Evolutionary conservation across 2,329 filamentous ascomycete species (phyloP), one percentile per base, ranked within the genome.

Genomic region (Epichloe aotearoae): DNA sequence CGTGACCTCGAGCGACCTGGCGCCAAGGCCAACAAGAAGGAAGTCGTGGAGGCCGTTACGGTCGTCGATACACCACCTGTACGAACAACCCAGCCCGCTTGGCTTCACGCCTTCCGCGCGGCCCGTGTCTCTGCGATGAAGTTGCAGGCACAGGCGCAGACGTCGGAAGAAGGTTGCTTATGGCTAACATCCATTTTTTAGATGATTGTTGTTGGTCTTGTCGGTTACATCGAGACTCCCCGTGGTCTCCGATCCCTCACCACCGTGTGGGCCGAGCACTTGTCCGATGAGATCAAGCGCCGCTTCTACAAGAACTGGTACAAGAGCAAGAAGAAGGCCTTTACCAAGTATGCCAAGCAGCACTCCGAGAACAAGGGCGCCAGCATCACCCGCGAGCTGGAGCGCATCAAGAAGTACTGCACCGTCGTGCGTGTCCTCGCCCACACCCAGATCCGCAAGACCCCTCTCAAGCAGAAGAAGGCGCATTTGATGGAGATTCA

Each of bases 301-400:
- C 88, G 93, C 72, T 98, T 98, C 88, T 98, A 98, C 88, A 97
- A 97, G 89, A 98, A 98, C 86, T 98, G 93, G 93, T 98, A 98
- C 87, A 95, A 95, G 86, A 89, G 84, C 83, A 98, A 98, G 90
- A 97, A 96, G 88, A 98, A 98, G 91, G 93, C 93, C 58, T 98
- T 98, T 82, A 98, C 93, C 82, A 96, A 95, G 82, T 98, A 98
- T 79, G 88, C 93, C 80, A 98, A 97, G 88, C 91, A 95, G 84
- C 88, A 97, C 85, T 89, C 91, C 59, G 91, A 97, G 80, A 84
- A 76, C 79, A 86, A 74, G 75, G 90, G 88, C 67, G 77, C 87
- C 64, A 89, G 88, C 68, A 86, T 97, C 79, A 89, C 86, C 74
- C 87, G 88, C 71, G 93, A 98, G 77, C 84, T 98, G 70, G 93